Conservation (phyloP, 495 filamentous ascomycete species). For the Xylaria sp. region DNA sequence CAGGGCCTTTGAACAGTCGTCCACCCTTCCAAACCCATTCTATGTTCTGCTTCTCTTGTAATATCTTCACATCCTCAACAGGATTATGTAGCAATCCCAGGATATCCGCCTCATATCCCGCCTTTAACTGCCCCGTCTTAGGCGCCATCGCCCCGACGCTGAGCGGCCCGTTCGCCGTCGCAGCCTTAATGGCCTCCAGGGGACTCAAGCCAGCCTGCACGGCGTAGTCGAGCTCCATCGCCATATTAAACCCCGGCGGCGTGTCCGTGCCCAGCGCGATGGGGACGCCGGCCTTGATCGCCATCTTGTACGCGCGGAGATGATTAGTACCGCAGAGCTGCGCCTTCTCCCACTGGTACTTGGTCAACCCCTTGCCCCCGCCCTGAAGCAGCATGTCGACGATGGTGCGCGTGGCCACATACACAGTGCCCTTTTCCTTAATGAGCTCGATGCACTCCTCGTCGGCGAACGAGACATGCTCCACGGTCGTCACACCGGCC, state of each 20-base stretch:
- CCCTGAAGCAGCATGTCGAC: slow-evolving; percentile 45
- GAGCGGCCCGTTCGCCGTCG: slow-evolving; percentile 57
- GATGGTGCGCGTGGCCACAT: slow-evolving; percentile 54
- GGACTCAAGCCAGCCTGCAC: slow-evolving; percentile 58
- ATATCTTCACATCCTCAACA: slow-evolving; percentile 52
- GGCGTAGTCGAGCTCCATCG: slow-evolving; percentile 56
- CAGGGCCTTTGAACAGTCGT: slow-evolving; percentile 50
- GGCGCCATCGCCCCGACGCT: slow-evolving; percentile 54
- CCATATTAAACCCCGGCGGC: slow-evolving; percentile 51
- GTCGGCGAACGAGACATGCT: slow-evolving; percentile 55
- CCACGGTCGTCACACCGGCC: slow-evolving; percentile 55
- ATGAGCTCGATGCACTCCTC: slow-evolving; percentile 56
- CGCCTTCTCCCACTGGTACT: slow-evolving; percentile 51
- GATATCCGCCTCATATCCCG: slow-evolving; percentile 57
- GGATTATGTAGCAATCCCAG: slow-evolving; percentile 54
- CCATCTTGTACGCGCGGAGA: slow-evolving; percentile 48
- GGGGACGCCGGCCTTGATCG: slow-evolving; percentile 48
- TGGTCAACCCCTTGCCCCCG: slow-evolving; percentile 40
- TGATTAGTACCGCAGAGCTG: slow-evolving; percentile 45
- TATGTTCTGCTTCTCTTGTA: slow-evolving; percentile 51
- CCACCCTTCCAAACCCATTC: slow-evolving; percentile 57
- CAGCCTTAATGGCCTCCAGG: slow-evolving; percentile 60
- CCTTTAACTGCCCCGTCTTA: slow-evolving; percentile 55
- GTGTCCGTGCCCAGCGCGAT: slow-evolving; percentile 57
- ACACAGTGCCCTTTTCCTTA: slow-evolving; percentile 51